A percentile compares a stretch with the other conserved stretches of the same genome.
phyloP scores from a whole-genome alignment of 164 flowering plant species.

The grape (Vitis vinifera) region DNA sequence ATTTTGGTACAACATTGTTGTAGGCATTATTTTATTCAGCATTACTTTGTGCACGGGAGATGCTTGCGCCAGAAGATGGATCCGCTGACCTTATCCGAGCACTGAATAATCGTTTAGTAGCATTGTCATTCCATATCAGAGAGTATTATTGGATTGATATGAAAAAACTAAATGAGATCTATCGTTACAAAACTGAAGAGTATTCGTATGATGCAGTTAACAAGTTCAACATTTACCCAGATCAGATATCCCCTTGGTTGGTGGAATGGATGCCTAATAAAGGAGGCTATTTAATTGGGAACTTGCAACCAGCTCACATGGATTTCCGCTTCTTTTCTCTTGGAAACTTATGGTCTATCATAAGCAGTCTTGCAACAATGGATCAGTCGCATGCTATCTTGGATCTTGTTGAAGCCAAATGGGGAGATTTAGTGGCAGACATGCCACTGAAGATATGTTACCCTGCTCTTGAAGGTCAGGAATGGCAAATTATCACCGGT shows the following conservation, averaged over 20 bases:
- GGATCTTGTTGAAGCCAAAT: constrained; percentile 48
- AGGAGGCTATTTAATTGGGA: constrained; percentile 49
- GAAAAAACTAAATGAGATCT: constrained; percentile 38
- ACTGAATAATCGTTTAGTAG: constrained; percentile 52
- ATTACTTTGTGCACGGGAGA: constrained; percentile 52
- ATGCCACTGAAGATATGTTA: constrained; percentile 52
- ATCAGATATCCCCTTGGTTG: constrained; percentile 45
- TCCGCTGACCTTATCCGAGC: constrained; percentile 52
- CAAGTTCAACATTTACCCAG: constrained; percentile 53
- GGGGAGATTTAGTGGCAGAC: constrained; percentile 45
- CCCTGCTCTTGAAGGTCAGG: constrained; percentile 52
- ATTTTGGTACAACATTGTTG: constrained; percentile 4
- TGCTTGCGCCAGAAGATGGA: constrained; percentile 60
- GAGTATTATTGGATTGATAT: constrained; percentile 46
- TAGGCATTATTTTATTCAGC: constrained; percentile 64
- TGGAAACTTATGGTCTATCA: constrained; percentile 38
- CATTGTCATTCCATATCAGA: constrained; percentile 47
- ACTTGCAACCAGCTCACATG: constrained; percentile 53
- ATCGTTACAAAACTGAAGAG: constrained; percentile 44
- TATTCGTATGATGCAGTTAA: constrained; percentile 48
- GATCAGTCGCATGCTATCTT: constrained; percentile 45
- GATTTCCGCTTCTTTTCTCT: constrained; percentile 49
- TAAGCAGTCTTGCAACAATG: constrained; percentile 29
- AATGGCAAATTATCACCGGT: constrained; percentile 53
- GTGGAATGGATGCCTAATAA: constrained; percentile 49